Percentiles rank a stretch among this genome's conserved stretches.
These are phyloP conservation scores for Eutrema yunnanense DNA, from an alignment of 345 rosid species.

Conservation along the genomic window DNA sequence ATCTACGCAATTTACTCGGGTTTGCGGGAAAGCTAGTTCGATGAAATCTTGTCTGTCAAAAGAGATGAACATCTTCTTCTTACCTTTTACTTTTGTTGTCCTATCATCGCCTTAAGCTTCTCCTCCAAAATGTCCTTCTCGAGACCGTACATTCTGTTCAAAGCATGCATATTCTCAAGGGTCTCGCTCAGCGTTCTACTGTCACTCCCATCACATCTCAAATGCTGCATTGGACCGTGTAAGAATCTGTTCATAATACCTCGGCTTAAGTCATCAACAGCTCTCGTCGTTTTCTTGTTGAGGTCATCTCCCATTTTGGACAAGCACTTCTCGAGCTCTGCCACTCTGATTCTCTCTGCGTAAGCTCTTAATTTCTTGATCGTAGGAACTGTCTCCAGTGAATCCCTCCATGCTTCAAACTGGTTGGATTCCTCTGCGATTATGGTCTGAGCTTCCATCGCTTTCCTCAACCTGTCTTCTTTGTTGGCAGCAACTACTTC, in stretches of 20 bases:
- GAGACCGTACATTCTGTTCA: conserved; percentile 86
- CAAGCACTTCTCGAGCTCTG: conserved; percentile 83
- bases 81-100: conserved; percentile 45
- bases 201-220: conserved; percentile 87
- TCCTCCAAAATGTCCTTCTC: conserved; percentile 81
- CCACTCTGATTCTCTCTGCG: conserved; percentile 78
- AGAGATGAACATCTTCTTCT: conserved; percentile 6
- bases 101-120: conserved; percentile 74
- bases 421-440: conserved; percentile 73
- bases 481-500: conserved; percentile 99
- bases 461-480: conserved; percentile 87
- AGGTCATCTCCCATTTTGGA: conserved; percentile 90
- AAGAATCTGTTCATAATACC: conserved; percentile 93
- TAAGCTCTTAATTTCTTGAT: conserved; percentile 93
- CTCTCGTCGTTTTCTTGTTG: conserved; percentile 77
- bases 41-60: not conserved
- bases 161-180: conserved; percentile 98
- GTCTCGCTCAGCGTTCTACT: conserved; percentile 72
- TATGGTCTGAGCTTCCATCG: conserved; percentile 90
- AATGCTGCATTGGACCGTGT: conserved; percentile 98
- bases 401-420: conserved; percentile 95
- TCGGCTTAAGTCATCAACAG: conserved; percentile 85
- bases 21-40: not conserved
- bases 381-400: conserved; percentile 89
- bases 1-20: conserved; percentile 8